Percentiles rank a stretch among this genome's conserved stretches.
Conservation (phyloP, 352 stramenopile species). For the Pythium phragmiticola region DNA sequence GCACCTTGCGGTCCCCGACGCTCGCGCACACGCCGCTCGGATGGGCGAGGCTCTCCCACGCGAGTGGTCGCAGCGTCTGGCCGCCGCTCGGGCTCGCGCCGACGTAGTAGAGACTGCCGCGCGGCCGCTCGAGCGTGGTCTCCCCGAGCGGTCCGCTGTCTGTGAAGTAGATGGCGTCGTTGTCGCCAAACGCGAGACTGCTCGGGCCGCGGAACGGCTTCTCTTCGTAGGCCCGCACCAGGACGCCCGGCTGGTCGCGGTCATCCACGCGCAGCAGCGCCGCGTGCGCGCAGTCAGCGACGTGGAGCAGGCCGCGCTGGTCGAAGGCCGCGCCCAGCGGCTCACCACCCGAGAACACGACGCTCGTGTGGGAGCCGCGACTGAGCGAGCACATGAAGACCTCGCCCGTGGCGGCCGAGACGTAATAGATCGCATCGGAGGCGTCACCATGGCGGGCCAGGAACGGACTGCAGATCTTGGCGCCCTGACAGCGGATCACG, state of each 20-base stretch:
- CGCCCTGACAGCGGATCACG: conserved; percentile 53
- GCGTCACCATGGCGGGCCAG: conserved; percentile 27
- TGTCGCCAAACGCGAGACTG: conserved; percentile 52
- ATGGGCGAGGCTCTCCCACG: conserved; percentile 76
- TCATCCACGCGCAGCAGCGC: conserved; percentile 74
- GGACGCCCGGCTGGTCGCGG: conserved; percentile 52
- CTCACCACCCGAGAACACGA: conserved; percentile 71
- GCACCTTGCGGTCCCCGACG: conserved; percentile 33
- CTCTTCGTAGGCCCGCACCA: conserved; percentile 86
- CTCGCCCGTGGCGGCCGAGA: conserved; percentile 70
- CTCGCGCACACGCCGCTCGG: conserved; percentile 62
- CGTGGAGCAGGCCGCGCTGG: conserved; percentile 48
- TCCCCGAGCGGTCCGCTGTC: conserved; percentile 84
- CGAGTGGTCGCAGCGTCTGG: conserved; percentile 70
- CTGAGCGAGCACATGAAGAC: conserved; percentile 42
- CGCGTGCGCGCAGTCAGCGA: conserved; percentile 70
- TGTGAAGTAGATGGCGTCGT: conserved; percentile 80
- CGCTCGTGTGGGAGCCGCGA: conserved; percentile 37
- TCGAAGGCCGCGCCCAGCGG: conserved; percentile 72
- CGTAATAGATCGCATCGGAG: conserved; percentile 53
- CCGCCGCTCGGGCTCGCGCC: conserved; percentile 57
- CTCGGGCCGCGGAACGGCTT: conserved; percentile 70
- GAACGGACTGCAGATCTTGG: conserved; percentile 80
- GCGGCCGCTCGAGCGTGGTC: conserved; percentile 77
- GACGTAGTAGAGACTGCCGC: conserved; percentile 81